These are phyloP conservation scores for Carex sylvatica DNA, from an alignment of 202 grass and related monocot species.

Conservation along the genomic window DNA sequence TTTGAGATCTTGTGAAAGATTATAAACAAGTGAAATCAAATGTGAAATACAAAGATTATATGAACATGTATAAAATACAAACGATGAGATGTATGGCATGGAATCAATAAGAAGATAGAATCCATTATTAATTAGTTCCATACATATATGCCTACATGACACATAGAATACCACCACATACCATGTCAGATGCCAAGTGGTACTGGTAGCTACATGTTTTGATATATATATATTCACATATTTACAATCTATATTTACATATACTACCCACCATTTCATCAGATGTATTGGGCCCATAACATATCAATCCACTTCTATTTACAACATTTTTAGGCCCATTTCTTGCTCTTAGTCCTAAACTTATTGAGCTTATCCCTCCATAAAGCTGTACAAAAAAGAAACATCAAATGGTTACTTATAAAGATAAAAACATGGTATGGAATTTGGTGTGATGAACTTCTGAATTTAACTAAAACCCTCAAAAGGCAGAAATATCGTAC, in stretches of 20 bases:
- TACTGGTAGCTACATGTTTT: slow-evolving; percentile 16
- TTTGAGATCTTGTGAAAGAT: not conserved
- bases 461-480: not conserved
- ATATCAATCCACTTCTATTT: slow-evolving; percentile 23
- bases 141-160: not conserved
- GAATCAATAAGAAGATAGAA: not conserved
- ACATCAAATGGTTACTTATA: not conserved
- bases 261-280: slow-evolving; percentile 12
- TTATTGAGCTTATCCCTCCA: slow-evolving; percentile 72
- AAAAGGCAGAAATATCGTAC: slow-evolving; percentile 30
- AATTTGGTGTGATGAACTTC: not conserved
- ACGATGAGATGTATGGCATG: not conserved
- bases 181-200: slow-evolving; percentile 5
- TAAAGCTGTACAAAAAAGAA: slow-evolving; percentile 42
- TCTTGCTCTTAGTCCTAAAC: slow-evolving; percentile 73
- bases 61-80: not conserved
- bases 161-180: not conserved
- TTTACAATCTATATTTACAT: slow-evolving; percentile 28
- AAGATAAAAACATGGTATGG: slow-evolving; percentile 6
- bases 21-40: not conserved
- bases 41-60: not conserved
- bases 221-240: slow-evolving; percentile 13
- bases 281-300: not conserved
- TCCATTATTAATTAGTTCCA: slow-evolving; percentile 9
- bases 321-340: slow-evolving; percentile 54